Base-by-base conservation (phyloP, 495 filamentous ascomycete genomes). In the Filosporella fistucella region DNA sequence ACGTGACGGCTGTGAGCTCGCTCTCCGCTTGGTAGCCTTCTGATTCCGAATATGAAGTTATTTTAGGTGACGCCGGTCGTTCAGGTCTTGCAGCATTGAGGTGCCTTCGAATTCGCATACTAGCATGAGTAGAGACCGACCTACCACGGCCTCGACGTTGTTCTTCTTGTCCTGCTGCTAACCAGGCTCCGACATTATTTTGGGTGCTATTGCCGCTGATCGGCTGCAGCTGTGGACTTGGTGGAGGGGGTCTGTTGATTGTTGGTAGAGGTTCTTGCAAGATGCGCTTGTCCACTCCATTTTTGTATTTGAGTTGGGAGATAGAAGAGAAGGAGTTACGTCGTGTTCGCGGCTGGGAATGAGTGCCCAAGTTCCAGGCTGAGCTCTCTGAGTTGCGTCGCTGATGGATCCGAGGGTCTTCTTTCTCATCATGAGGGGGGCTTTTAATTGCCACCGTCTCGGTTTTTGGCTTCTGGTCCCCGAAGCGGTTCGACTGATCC, bases 371-470 rank as follows among this genome's bases (percentile, higher is more conserved):
- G 22, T 49, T 35, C 57, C 57, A 60, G 2, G 30, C 36, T 7
- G 55, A 44, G 30, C 54, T 57, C 17, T 61, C 58, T 1, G 58
- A 61, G 34, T 61, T 61, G 37, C 58, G 53, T 47, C 57, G 54
- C 24, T 17, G 37, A 9, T 45, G 46, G 9, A 26, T 35, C 24
- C 42, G 41, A 3, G 42, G 24, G 3, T 36, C 17, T 2, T 21
- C 13, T 8, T 42, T 37, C 11, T 44, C 39, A n/a, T 47, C 47
- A n/a, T 40, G 42, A 24, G 17, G 25, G 4, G 30, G 20, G 2
- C 18, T 2, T 16, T 26, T 26, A 14, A 20, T 29, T 22, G 33
- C 21, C 4, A 23, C 25, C 12, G 23, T 25, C 8, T 43, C 38
- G 12, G 48, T 11, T 16, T 49, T 39, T 11, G 24, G 32, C 4